These are phyloP conservation scores for Rutstroemia sp. DNA, from an alignment of 2,329 filamentous ascomycete genomes.

Conservation along the genomic window DNA sequence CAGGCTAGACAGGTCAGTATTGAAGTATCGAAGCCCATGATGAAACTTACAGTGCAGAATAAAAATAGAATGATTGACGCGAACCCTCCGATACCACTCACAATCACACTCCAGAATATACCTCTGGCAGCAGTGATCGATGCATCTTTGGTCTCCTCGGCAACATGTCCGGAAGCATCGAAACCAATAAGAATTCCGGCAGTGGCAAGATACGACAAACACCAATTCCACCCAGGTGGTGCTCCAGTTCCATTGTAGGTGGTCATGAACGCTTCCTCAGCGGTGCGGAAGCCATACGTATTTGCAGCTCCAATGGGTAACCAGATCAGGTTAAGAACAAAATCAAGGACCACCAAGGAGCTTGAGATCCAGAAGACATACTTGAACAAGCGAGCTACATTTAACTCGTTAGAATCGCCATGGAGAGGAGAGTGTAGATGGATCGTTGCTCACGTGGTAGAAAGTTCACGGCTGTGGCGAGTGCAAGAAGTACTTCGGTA, in stretches of 20 bases:
- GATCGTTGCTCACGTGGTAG: conserved; percentile 8
- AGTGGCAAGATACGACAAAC: conserved; percentile 12
- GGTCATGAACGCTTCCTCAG: conserved; percentile 12
- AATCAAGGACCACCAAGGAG: conserved; percentile 11
- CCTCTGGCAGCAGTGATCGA: conserved; percentile 13
- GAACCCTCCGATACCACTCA: conserved; percentile 11
- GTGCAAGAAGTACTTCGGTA: conserved; percentile 10
- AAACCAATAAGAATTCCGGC: conserved; percentile 13
- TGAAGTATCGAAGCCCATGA: no score
- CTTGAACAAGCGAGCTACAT: conserved; percentile 7
- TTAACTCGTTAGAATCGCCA: background rate
- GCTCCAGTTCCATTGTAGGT: conserved; percentile 15
- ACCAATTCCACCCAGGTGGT: conserved; percentile 12
- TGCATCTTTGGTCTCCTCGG: conserved; percentile 13
- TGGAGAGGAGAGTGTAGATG: background rate
- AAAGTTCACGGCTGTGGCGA: conserved; percentile 13
- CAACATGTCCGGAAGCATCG: conserved; percentile 14
- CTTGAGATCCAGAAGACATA: conserved; percentile 14
- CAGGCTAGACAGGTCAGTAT: background rate
- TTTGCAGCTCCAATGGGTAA: conserved; percentile 11
- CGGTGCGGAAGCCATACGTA: conserved; percentile 13
- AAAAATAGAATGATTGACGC: conserved; percentile 12
- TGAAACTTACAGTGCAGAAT: conserved; percentile 9
- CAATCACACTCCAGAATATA: conserved; percentile 14
- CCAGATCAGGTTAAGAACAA: conserved; percentile 15